phyloP scores from a whole-genome alignment of 2,329 filamentous ascomycete genomes.

The Phoma herbarum region DNA sequence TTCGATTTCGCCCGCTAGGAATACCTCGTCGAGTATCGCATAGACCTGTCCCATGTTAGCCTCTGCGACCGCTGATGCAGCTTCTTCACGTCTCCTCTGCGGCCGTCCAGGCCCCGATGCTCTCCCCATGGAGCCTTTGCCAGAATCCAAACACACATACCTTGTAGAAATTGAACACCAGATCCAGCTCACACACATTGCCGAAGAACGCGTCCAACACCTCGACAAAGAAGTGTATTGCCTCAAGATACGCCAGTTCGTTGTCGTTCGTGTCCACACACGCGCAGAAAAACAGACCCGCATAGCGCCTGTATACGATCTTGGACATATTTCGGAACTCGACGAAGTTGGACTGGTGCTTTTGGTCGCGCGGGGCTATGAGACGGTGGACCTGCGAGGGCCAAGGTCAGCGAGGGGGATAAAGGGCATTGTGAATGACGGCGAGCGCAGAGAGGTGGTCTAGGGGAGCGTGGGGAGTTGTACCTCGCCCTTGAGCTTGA shows the following conservation, averaged over 20 bases:
- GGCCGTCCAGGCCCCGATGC: background rate
- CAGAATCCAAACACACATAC: constrained; percentile 49
- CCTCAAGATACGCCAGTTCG: constrained; percentile 94
- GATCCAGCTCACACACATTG: constrained; percentile 97
- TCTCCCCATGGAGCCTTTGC: background rate
- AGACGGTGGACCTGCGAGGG: constrained; percentile 87
- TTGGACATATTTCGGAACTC: constrained; percentile 88
- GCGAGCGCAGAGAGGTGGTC: background rate
- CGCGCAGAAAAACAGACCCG: constrained; percentile 98
- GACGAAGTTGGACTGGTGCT: constrained; percentile 99
- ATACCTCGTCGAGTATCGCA: constrained; percentile 97
- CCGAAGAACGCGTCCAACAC: constrained; percentile 98
- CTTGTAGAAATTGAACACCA: constrained; percentile 79
- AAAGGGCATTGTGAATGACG: constrained; percentile 5
- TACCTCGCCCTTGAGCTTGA: constrained; percentile 98
- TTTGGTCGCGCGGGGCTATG: constrained; percentile 96
- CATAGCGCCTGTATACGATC: constrained; percentile 96
- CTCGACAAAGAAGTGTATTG: constrained; percentile 99
- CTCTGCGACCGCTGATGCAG: background rate
- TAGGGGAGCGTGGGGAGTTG: constrained; percentile 14
- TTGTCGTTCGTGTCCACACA: constrained; percentile 99
- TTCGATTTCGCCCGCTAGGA: constrained; percentile 96
- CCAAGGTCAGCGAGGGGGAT: constrained; percentile 5
- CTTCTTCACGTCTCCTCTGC: background rate
- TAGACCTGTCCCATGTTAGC: constrained; percentile 70